phyloP scores from a whole-genome alignment of 179 eudicot species.

The Beta corolliflora region DNA sequence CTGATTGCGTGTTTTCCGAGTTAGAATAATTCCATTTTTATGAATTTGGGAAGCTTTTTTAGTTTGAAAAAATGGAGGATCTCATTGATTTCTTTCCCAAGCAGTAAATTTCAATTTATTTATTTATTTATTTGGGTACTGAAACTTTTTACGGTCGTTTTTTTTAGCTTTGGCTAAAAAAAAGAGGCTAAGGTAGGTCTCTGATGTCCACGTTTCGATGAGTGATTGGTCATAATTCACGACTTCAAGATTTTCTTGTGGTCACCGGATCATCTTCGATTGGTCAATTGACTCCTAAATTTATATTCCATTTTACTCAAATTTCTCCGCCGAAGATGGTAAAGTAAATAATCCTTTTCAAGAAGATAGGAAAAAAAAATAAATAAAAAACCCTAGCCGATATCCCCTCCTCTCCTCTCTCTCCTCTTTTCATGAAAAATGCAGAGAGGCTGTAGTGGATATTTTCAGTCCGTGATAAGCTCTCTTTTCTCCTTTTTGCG shows the following conservation, averaged over 20 bases:
- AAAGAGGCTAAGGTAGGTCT: not conserved
- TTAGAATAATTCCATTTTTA: conserved; percentile 10
- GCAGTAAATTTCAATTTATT: not conserved
- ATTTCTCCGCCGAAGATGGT: not conserved
- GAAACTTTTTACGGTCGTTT: not conserved
- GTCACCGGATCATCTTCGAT: conserved; percentile 1
- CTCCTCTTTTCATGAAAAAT: too few species aligned
- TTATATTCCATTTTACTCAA: not conserved
- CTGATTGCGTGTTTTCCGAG: conserved; percentile 11
- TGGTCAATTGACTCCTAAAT: not conserved
- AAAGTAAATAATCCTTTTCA: not conserved
- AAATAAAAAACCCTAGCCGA: too few species aligned
- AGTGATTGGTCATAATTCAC: not conserved
- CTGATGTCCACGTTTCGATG: not conserved
- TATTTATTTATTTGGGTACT: not conserved
- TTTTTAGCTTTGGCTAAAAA: conserved; percentile 4
- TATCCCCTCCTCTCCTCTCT: too few species aligned
- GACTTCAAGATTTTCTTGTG: not conserved
- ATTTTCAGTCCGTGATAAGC: too few species aligned
- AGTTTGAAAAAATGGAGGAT: conserved; percentile 7
- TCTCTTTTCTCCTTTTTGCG: too few species aligned
- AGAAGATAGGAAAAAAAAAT: too few species aligned
- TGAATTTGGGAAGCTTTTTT: conserved; percentile 11
- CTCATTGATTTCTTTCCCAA: conserved; percentile 17
- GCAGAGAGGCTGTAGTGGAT: too few species aligned